Percentiles rank a stretch among this genome's conserved stretches.
Evolutionary conservation across 2,329 filamentous ascomycete species (phyloP).

Genomic region (Dactylonectria macrodidyma): DNA sequence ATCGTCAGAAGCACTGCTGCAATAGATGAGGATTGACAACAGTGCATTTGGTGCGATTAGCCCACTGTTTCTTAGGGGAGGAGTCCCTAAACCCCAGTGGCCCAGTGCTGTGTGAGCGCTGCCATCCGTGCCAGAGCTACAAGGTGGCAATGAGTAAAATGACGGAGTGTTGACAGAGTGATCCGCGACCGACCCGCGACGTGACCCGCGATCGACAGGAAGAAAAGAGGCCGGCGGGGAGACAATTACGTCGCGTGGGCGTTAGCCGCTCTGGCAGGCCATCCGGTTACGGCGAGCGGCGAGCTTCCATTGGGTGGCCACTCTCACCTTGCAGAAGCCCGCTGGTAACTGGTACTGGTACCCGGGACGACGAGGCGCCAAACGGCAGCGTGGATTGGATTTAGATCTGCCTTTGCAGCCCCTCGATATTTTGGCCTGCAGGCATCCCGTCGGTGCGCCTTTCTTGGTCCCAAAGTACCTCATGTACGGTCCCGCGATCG

Average conservation of each 20-base stretch:
- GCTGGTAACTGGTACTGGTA: conserved; percentile 1
- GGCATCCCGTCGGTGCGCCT: conserved; percentile 1
- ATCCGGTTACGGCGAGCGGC: background rate
- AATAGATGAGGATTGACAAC: conserved; percentile 24
- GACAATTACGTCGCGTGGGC: conserved; percentile 13
- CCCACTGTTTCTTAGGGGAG: conserved; percentile 18
- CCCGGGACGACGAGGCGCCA: conserved; percentile 16
- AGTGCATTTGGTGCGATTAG: conserved; percentile 15
- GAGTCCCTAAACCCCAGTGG: background rate
- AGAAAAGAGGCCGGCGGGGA: background rate
- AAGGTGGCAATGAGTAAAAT: background rate
- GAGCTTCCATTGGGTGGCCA: conserved; percentile 2
- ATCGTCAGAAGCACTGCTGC: conserved; percentile 8
- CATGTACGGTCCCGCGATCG: conserved; percentile 15
- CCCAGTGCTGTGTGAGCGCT: conserved; percentile 3
- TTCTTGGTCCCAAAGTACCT: background rate
- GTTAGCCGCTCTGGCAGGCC: conserved; percentile 12
- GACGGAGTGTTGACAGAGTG: background rate
- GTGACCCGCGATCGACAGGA: background rate
- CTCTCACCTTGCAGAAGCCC: conserved; percentile 7
- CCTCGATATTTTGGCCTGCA: background rate
- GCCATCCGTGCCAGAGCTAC: background rate
- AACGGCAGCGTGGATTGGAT: background rate
- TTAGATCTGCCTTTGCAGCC: no score
- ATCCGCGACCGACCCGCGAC: background rate